A percentile compares a stretch with the other conserved stretches of the same genome.
Evolutionary conservation across 2,329 filamentous ascomycete genomes (phyloP).

Genomic region (Cladosporium velox): DNA sequence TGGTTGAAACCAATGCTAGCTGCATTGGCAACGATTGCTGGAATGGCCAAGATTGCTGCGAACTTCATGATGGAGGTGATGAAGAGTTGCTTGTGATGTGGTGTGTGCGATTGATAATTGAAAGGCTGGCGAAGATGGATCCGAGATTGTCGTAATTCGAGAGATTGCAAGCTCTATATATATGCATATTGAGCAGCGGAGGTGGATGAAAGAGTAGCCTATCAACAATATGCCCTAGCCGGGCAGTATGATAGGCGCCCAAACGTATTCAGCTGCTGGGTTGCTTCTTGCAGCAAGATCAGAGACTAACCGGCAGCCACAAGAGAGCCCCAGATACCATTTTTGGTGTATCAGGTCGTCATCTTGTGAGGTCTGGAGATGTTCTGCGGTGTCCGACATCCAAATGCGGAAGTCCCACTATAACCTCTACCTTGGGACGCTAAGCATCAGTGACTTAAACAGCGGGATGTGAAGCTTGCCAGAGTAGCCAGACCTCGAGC

Average conservation of each 20-base stretch:
- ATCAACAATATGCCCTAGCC: neutral
- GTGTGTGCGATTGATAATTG: neutral
- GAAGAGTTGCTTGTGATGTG: neutral
- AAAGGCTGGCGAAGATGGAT: neutral
- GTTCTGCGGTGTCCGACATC: neutral
- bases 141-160: accelerated
- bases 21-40: conserved; percentile 3
- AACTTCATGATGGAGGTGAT: neutral
- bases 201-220: neutral
- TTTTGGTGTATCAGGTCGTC: neutral
- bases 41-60: conserved; percentile 5
- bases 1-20: neutral
- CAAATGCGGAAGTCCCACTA: neutral
- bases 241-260: neutral
- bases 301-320: neutral
- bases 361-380: neutral
- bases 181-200: neutral
- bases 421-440: neutral
- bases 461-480: neutral
- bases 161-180: neutral
- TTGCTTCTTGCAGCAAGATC: neutral
- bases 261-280: neutral
- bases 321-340: neutral
- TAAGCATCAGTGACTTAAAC: neutral
- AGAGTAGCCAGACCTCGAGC: neutral